Conservation (phyloP, 1,139 yeast genomes). For the Petasospora fabianii region DNA sequence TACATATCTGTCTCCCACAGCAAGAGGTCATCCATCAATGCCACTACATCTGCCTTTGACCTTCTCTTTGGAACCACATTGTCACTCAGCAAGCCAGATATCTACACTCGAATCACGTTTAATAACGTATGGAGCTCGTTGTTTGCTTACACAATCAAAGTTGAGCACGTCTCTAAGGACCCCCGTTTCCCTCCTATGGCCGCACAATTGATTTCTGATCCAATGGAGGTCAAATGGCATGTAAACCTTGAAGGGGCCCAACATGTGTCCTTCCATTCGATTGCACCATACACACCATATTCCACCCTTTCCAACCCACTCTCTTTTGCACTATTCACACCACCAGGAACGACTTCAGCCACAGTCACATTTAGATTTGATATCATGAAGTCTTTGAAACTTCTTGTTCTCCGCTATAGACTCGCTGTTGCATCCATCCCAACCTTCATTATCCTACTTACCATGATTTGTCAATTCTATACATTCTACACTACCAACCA, state of each 20-base stretch:
- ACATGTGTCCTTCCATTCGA: conserved; percentile 58
- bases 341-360: conserved; percentile 12
- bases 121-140: conserved; percentile 62
- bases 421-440: conserved; percentile 59
- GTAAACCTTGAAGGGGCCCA: conserved; percentile 39
- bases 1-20: conserved; percentile 3
- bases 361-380: conserved; percentile 28
- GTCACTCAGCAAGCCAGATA: conserved; percentile 39
- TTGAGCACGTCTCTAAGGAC: conserved; percentile 10
- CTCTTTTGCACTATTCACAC: conserved; percentile 35
- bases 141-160: conserved; percentile 48
- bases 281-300: conserved; percentile 75
- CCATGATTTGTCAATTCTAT: conserved; percentile 44
- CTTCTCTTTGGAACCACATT: conserved; percentile 30
- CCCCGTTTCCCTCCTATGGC: conserved; percentile 55
- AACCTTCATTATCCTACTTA: conserved; percentile 42
- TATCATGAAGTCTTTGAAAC: conserved; percentile 38
- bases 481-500: conserved; percentile 36
- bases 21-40: conserved; percentile 1
- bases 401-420: conserved; percentile 60
- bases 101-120: conserved; percentile 45
- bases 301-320: conserved; percentile 27
- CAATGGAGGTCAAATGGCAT: conserved; percentile 78
- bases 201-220: conserved; percentile 64
- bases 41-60: conserved; percentile 5